These are phyloP conservation scores for Trichophyton mentagrophytes DNA, from an alignment of 2,329 filamentous ascomycete genomes.

Conservation along the genomic window DNA sequence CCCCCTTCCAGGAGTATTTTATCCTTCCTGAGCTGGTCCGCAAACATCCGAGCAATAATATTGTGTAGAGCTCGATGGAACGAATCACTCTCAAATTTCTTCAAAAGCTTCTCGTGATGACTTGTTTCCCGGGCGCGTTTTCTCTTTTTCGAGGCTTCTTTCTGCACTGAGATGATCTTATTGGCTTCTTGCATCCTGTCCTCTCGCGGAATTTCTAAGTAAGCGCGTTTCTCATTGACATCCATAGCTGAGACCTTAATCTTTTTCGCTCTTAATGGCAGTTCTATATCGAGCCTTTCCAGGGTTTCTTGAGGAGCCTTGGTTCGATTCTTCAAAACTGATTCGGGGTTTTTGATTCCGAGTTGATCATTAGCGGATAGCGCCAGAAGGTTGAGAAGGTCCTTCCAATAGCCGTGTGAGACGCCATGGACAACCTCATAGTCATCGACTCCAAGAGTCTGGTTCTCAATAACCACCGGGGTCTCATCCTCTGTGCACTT, in stretches of 20 bases:
- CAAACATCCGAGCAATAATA: slow-evolving; percentile 44
- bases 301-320: not conserved
- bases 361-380: slow-evolving; percentile 40
- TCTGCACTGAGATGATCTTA: slow-evolving; percentile 16
- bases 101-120: slow-evolving; percentile 33
- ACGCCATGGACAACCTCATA: slow-evolving; percentile 38
- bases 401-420: slow-evolving; percentile 51
- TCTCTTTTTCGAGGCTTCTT: not conserved
- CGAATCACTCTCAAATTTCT: slow-evolving; percentile 31
- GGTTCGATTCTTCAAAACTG: slow-evolving; percentile 29
- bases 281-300: not conserved
- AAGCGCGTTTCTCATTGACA: not conserved
- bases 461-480: slow-evolving; percentile 22
- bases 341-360: slow-evolving; percentile 27
- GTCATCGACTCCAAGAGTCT: slow-evolving; percentile 22
- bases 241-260: not conserved
- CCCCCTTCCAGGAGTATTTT: slow-evolving; percentile 29
- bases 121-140: slow-evolving; percentile 22
- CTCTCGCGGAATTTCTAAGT: not conserved
- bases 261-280: not conserved
- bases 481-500: slow-evolving; percentile 23
- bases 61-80: slow-evolving; percentile 43
- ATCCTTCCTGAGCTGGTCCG: slow-evolving; percentile 42
- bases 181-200: not conserved
- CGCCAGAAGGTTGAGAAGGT: slow-evolving; percentile 45